phyloP scores from a whole-genome alignment of 805 yeast genomes.

The Metschnikowia corniflorae region DNA sequence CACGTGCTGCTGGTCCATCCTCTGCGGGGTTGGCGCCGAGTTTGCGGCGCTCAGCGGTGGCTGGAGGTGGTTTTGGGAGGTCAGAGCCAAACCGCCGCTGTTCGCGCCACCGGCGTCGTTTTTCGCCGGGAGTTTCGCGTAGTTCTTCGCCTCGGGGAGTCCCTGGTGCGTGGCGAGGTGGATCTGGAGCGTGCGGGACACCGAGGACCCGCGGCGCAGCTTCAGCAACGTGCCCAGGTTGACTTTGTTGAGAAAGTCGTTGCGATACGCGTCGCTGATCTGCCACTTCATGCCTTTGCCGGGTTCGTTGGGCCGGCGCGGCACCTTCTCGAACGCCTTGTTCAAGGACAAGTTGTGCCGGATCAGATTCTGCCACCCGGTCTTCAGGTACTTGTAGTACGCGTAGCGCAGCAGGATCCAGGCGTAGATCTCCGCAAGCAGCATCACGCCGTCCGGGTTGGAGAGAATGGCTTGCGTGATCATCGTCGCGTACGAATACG shows the following conservation, averaged over 20 bases:
- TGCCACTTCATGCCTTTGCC: slow-evolving; percentile 99
- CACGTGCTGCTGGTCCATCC: too few relatives aligned
- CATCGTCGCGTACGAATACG: slow-evolving; percentile 96
- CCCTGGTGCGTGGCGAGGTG: slow-evolving; percentile 61
- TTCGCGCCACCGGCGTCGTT: too few relatives aligned
- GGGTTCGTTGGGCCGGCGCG: slow-evolving; percentile 92
- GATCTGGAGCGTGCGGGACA: slow-evolving; percentile 72
- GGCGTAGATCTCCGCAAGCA: slow-evolving; percentile 85
- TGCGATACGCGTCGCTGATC: slow-evolving; percentile 77
- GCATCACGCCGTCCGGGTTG: slow-evolving; percentile 80
- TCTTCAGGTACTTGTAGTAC: slow-evolving; percentile 83
- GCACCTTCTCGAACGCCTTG: slow-evolving; percentile 97
- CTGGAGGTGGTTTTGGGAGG: too few relatives aligned
- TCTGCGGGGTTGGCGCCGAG: too few relatives aligned
- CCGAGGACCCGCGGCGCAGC: slow-evolving; percentile 75
- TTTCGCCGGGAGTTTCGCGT: too few relatives aligned
- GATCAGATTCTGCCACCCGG: slow-evolving; percentile 98
- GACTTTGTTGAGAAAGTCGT: slow-evolving; percentile 80
- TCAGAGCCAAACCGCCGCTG: too few relatives aligned
- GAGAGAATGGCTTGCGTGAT: slow-evolving; percentile 95
- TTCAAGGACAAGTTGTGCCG: slow-evolving; percentile 91
- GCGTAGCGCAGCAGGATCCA: slow-evolving; percentile 89
- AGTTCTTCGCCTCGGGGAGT: slow-evolving; percentile 45
- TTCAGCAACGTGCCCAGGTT: slow-evolving; percentile 71
- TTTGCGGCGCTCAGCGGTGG: too few relatives aligned